Base-by-base conservation (phyloP, 140 eudicot species). In the Oenanthe javanica region DNA sequence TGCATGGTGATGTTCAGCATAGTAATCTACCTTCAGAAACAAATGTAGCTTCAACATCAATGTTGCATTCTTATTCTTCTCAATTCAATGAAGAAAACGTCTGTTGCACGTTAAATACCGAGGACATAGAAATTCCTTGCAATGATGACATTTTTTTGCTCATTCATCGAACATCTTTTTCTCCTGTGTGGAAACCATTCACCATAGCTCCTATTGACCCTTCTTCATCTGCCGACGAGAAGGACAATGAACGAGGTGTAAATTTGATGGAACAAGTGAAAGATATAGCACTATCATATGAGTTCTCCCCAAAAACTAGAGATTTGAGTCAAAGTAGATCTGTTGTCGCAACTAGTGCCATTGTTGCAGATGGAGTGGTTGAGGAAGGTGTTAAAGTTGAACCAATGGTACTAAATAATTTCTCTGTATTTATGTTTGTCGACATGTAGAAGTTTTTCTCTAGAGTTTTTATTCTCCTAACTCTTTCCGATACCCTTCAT, bases 81-180 rank as follows among this genome's bases (percentile, higher is more conserved):
- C 42, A 23, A 64, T 1, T 78, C 67, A 66, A 77, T 4, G 85
- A 81, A 82, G 92, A 92, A 70, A 67, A 70, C 72, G 83, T 87
- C 47, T 80, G 78, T 76, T 94, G 98, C 86, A 57, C 85, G 12
- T 83, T 94, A 83, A 94, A 92, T 83, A 89, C 86, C 1, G 96
- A 92, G 86, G 94, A 92, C 77, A 83, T 88, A 10, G 98, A 94
- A 52, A 91, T 94, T 81, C 97, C 98, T 21, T 87, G 96, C 83
- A 94, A 92, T 72, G 97, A 94, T 86, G 96, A 92, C 85, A 88
- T 91, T 75, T 92, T 90, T 86, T 86, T 92, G 83, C 96, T 93
- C 66, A 90, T 89, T 80, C 93, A 89, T 70, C 94, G 93, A 55
- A 83, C 90, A 45, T 78, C 91, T 43, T 85, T 79, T 81, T 83